Evolutionary conservation across 768 basidiomycete genomes (phyloP), one percentile per base, ranked within the genome.

Genomic region (Daedaleopsis nitida): DNA sequence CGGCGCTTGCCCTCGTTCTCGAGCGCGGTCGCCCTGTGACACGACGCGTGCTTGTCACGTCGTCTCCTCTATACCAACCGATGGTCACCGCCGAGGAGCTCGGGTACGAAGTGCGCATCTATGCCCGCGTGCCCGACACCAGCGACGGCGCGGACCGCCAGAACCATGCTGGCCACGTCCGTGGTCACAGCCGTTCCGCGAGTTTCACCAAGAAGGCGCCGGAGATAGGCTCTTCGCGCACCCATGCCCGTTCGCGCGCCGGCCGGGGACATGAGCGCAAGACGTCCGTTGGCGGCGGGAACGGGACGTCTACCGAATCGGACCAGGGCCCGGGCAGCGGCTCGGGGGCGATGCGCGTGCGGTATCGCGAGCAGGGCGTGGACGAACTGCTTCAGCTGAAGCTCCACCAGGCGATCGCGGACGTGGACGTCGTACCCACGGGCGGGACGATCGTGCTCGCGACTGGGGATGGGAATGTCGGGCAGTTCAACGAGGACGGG

Each of bases 361-460:
- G 86, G 38, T 93, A 88, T 70, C 84, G 92, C 58, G 93, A 96
- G 69, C 95, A 98, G 74, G 94, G 93, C 12, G 96, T 98, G 2
- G 96, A 98, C 72, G 96, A 98, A 75, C 81, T 97, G 24, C 76
- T 98, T 52, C 95, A 97, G 74, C 80, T 98, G 59, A 97, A 98
- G 72, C 80, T 98, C 34, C 88, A 95, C 65, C 94, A 96, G 71
- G 88, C 89, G 12, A 78, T 98, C 54, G 86, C 89, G 11, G 85
- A 83, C 47, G 81, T 83, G 8, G 89, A 92, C 63, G 77, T 81
- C 1, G 86, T 84, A 2, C 86, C 86, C 0, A 68, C 76, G 12
- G 83, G 85, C 2, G 83, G 87, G 13, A 94, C 92, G 19, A 91
- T 97, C 66, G 89, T 97, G 48, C 83, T 98, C 45, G 96, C 93